These are phyloP conservation scores for Phanerodontia chrysosporium DNA, from an alignment of 768 basidiomycete genomes.

Conservation along the genomic window DNA sequence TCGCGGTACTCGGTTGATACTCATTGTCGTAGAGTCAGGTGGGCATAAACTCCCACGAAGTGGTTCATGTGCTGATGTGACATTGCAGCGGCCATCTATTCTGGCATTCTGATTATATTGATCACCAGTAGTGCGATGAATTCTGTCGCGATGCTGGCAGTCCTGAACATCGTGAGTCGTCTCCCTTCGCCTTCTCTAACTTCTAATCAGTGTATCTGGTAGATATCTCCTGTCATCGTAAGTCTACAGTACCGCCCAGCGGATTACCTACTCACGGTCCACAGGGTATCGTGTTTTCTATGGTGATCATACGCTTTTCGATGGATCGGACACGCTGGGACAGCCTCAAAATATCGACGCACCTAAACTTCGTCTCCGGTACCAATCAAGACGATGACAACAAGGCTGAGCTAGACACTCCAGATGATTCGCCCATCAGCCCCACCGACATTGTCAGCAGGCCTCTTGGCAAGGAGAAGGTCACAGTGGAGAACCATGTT, in stretches of 20 bases:
- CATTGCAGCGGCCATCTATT: slow-evolving; percentile 17
- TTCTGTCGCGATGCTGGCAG: slow-evolving; percentile 3
- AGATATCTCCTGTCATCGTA: slow-evolving; percentile 9
- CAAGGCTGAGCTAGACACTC: background rate
- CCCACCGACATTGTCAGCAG: background rate
- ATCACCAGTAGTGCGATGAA: slow-evolving; percentile 13
- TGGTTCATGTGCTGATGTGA: background rate
- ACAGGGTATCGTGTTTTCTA: slow-evolving; percentile 20
- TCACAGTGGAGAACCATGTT: slow-evolving; percentile 1
- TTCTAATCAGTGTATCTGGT: background rate
- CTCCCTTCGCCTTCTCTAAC: background rate
- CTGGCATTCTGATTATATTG: slow-evolving; percentile 17
- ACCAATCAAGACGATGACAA: background rate
- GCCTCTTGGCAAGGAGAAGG: background rate
- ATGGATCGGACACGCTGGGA: slow-evolving; percentile 11
- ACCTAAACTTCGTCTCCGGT: slow-evolving; percentile 3
- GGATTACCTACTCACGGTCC: background rate
- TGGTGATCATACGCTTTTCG: slow-evolving; percentile 24
- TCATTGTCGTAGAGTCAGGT: slow-evolving; percentile 22
- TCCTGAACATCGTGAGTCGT: slow-evolving; percentile 15
- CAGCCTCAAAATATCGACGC: slow-evolving; percentile 10
- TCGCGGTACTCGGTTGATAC: slow-evolving; percentile 8
- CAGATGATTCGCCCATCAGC: background rate
- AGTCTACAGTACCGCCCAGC: background rate
- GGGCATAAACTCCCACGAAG: background rate